Evolutionary conservation across 305 asterid genomes (phyloP), one percentile per base, ranked within the genome.

Genomic region (Fraxinus xanthoxyloides): DNA sequence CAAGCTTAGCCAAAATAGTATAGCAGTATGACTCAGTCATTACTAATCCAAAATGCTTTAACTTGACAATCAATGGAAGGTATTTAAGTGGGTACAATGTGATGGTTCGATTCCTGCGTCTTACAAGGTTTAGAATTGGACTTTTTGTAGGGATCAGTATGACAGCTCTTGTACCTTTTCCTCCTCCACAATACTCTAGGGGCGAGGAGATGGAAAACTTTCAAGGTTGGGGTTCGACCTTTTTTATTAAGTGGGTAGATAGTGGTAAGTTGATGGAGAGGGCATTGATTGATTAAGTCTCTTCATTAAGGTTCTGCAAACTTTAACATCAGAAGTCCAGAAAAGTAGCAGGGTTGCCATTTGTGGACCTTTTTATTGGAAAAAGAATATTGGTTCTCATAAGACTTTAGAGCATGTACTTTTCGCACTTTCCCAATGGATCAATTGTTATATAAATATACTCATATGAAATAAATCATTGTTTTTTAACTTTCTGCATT

Each of bases 251-350:
- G 63, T 28, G 48, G 31, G n/a, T 65, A 34, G 24, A 77, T 28
- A 32, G 80, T 72, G 76, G 51, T 51, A 67, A 19, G 30, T 78
- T 80, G 75, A 46, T 80, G 72, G 78, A 80, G 35, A 21, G 24
- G 75, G 38, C 84, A 82, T 84, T 65, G 15, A 80, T 77, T 83
- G 48, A 81, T 86, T 84, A 81, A 89, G 84, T 88, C 10, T 77
- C 70, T 83, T 89, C 88, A 86, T 85, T 86, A 78, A 81, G 79
- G 48, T 86, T 70, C 36, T 15, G 79, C 32, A 21, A 83, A 78
- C 77, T 70, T 88, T 87, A 83, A 86, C 89, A 83, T 88, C 87
- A 86, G 40, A 6, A 80, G 76, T 30, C 86, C 87, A 21, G 86
- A 81, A 85, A 77, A 81, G 83, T 81, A 67, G 72, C 12, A 77